phyloP scores from a whole-genome alignment of 108 stramenopile species.

The Conticribra guillardii region DNA sequence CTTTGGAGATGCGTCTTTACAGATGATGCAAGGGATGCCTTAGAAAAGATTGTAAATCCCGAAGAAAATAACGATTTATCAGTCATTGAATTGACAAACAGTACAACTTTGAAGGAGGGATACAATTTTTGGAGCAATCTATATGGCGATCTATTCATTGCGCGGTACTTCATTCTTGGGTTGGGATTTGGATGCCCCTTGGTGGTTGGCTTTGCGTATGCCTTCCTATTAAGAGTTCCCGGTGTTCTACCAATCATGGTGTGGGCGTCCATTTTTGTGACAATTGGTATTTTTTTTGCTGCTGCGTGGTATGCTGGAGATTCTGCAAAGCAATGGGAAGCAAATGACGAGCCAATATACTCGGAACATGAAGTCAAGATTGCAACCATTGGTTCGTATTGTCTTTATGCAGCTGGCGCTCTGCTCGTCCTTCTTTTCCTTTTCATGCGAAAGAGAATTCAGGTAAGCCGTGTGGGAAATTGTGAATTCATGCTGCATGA shows the following conservation, averaged over 20 bases:
- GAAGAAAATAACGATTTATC: slow-evolving; percentile 13
- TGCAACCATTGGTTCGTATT: slow-evolving; percentile 55
- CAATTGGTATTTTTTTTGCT: slow-evolving; percentile 64
- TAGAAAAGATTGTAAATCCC: slow-evolving; percentile 35
- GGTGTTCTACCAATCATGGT: slow-evolving; percentile 74
- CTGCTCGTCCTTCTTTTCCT: slow-evolving; percentile 68
- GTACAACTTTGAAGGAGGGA: slow-evolving; percentile 30
- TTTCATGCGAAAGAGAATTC: slow-evolving; percentile 85
- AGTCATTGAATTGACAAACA: slow-evolving; percentile 17
- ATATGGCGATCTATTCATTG: slow-evolving; percentile 55
- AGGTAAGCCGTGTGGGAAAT: slow-evolving; percentile 16
- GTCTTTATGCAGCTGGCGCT: slow-evolving; percentile 60
- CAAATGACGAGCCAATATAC: slow-evolving; percentile 44
- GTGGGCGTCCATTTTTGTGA: slow-evolving; percentile 78
- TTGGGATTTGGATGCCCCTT: slow-evolving; percentile 83
- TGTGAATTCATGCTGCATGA: no score
- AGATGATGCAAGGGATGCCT: slow-evolving; percentile 43
- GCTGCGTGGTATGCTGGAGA: slow-evolving; percentile 61
- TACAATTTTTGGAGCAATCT: slow-evolving; percentile 56
- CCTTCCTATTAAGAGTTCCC: slow-evolving; percentile 81
- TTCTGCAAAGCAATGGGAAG: slow-evolving; percentile 60
- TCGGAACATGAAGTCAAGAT: slow-evolving; percentile 53
- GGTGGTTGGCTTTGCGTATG: slow-evolving; percentile 76
- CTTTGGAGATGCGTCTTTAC: slow-evolving; percentile 66
- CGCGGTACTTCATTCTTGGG: slow-evolving; percentile 67